Evolutionary conservation across 805 yeast genomes (phyloP), one percentile per base, ranked within the genome.

Genomic region (Komagataella kurtzmanii): DNA sequence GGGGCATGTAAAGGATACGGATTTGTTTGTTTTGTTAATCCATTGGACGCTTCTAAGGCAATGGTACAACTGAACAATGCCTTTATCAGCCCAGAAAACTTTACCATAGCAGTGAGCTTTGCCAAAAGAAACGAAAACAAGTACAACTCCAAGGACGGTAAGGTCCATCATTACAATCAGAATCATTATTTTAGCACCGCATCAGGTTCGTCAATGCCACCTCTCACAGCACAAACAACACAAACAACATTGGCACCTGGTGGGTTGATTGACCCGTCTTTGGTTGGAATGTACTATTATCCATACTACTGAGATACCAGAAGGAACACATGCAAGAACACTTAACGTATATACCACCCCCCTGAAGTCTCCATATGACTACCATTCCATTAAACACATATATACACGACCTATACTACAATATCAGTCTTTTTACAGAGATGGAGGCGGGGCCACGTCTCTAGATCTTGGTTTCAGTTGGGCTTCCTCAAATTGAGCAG

Each of bases 1-100:
- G 73, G 71, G 36, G 70, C 70, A 54, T 83, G 91, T 19, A 78
- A 81, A 62, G 90, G 93, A 18, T 87, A 83, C 62, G 95, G 93
- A 47, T 87, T 87, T 69, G 87, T 86, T 51, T 85, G 88, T 66
- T 87, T 76, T 61, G 80, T 79, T 59, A 69, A 69, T 55, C 83
- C 85, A 52, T 69, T 77, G 49, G 77, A 81, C 60, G 93, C 95
- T 6, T 76, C 79, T 49, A 71, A 74, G 59, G 91, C 95, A 14
- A 79, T 84, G 52, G 76, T 77, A 48, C 81, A 75, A 50, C 82
- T 77, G 77, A 76, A 75, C 10, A 30, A 30, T 30, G 40, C 17
- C n/a, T 36, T 23, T 24, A 46, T n/a, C 24, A 10, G 30, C 10
- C 24, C 48, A 53, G 70, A 70, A 58, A 81, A 80, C 49, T 76